phyloP scores from a whole-genome alignment of 305 asterid genomes.

The Solanum chacoense region DNA sequence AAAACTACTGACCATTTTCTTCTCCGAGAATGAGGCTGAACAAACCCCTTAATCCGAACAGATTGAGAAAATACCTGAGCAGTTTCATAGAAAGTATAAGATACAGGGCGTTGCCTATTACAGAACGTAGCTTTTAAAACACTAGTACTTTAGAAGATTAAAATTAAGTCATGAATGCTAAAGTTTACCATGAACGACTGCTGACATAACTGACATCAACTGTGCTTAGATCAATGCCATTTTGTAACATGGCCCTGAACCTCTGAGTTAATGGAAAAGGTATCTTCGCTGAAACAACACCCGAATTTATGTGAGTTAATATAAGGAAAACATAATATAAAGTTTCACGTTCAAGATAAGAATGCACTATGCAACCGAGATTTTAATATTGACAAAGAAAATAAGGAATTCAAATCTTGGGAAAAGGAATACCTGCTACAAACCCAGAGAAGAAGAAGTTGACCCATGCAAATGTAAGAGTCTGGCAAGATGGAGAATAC shows the following conservation, averaged over 20 bases:
- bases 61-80: constrained; percentile 79
- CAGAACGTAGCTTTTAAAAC: neutral
- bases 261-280: constrained; percentile 47
- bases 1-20: constrained; percentile 60
- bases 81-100: neutral
- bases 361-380: neutral
- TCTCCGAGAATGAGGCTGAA: constrained; percentile 87
- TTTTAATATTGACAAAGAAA: neutral
- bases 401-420: neutral
- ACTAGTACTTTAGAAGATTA: constrained; percentile 1
- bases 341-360: neutral
- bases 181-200: constrained; percentile 41
- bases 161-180: neutral
- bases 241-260: constrained; percentile 48
- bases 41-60: constrained; percentile 82
- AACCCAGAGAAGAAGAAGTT: constrained; percentile 96
- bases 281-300: constrained; percentile 30
- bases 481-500: constrained; percentile 32
- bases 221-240: constrained; percentile 42
- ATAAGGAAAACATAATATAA: neutral
- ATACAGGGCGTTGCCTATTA: neutral
- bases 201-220: constrained; percentile 48
- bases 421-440: constrained; percentile 57
- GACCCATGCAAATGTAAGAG: constrained; percentile 89
- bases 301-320: constrained; percentile 9